Evolutionary conservation across 2,329 filamentous ascomycete species (phyloP).

Genomic region (Aspergillus eucalypticola): DNA sequence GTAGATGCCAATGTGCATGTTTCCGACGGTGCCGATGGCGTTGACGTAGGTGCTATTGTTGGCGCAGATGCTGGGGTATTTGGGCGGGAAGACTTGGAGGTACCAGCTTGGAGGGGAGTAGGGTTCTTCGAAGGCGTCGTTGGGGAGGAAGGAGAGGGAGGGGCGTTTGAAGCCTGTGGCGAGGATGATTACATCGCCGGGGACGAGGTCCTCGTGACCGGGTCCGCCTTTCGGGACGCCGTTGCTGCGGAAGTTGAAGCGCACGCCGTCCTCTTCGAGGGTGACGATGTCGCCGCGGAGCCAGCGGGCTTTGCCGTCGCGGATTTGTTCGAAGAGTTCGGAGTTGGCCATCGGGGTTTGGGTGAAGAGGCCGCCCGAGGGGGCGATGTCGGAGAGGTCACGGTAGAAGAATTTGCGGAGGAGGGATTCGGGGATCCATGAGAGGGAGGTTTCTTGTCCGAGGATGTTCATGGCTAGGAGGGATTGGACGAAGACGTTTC

Average conservation of each 20-base stretch:
- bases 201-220: conserved; percentile 64
- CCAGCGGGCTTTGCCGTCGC: conserved; percentile 72
- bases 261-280: conserved; percentile 64
- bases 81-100: conserved; percentile 78
- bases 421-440: conserved; percentile 75
- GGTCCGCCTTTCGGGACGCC: conserved; percentile 76
- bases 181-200: conserved; percentile 77
- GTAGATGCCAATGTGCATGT: conserved; percentile 89
- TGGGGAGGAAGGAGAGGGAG: conserved; percentile 70
- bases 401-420: conserved; percentile 80
- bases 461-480: conserved; percentile 77
- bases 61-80: conserved; percentile 70
- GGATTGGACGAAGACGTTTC: conserved; percentile 72
- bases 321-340: conserved; percentile 74
- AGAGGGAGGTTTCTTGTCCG: conserved; percentile 72
- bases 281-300: conserved; percentile 74
- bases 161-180: conserved; percentile 81
- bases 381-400: conserved; percentile 73
- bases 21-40: conserved; percentile 78
- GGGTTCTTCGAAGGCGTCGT: conserved; percentile 69
- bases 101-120: conserved; percentile 86
- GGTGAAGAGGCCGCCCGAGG: conserved; percentile 71
- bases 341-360: conserved; percentile 88
- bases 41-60: conserved; percentile 84
- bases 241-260: conserved; percentile 69